Base-by-base conservation (phyloP, 225 moss, liverwort and hornwort species). In the Physcomitrellopsis africana region DNA sequence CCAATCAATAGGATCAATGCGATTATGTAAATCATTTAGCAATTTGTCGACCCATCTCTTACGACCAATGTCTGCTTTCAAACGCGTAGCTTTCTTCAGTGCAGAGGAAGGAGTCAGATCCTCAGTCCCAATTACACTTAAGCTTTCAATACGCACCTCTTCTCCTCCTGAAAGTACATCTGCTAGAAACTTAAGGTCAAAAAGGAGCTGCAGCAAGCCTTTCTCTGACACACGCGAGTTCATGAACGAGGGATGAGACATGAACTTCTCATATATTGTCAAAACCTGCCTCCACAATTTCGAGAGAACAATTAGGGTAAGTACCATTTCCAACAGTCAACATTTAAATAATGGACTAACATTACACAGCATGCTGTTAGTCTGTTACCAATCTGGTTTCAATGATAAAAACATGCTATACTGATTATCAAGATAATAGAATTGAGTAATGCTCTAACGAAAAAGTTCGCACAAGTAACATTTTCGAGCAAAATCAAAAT, bases 1-100 rank as follows among this genome's bases (percentile, higher is more conserved):
- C 94, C 94, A 94, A 67, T 94, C 94, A 32, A 91, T 92, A 32
- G 94, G 94, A 74, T 94, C 94, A 14, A 94, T 79, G 71, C 78
- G 89, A 67, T 78, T 81, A 11, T 73, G 78, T 46, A 94, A 76
- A 54, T 75, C 83, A 51, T 82, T 76, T 17, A 87, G 67, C 41
- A 94, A 75, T 60, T 74, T 74, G 23, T 81, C 57, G 1, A 89
- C 84, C 90, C 86, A 75, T 71, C 84, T 86, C 73, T 85, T 89
- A 43, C 77, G 69, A 37, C 77, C 81, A 76, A 77, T 75, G 47
- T 92, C 89, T 65, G 89, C 75, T 69, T 84, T 81, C 46, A 75
- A 68, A 68, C 78, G 37, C 67, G 47, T 65, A 61, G 61, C 52
- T 46, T 72, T 64, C 60, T 81, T 71, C 22, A 74, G 13, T 41